phyloP scores from a whole-genome alignment of 75 land plant species.

The Selaginella moellendorffii region DNA sequence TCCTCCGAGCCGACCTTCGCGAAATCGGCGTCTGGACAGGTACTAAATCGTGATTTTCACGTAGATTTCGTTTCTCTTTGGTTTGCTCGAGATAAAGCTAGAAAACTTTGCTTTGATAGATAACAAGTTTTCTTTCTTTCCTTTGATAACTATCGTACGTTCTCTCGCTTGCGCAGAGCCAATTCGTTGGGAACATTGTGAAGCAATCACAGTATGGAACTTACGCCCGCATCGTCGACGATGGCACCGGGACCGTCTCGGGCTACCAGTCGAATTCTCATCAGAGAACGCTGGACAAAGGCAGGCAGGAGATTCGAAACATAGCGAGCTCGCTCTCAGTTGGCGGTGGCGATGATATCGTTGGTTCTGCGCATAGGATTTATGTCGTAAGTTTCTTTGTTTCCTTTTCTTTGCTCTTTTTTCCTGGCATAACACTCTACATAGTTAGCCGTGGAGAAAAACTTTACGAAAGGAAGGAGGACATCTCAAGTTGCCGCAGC shows the following conservation, averaged over 20 bases:
- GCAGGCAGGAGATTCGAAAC: neutral
- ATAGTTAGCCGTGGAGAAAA: constrained; percentile 6
- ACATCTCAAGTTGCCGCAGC: constrained; percentile 5
- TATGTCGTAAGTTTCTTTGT: neutral
- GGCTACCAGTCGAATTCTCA: neutral
- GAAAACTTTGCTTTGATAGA: too few species aligned
- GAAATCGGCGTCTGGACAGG: neutral
- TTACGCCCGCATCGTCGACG: neutral
- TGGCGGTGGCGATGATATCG: constrained; percentile 5
- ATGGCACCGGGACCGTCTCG: neutral
- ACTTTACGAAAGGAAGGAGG: constrained; percentile 6
- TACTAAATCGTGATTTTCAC: neutral
- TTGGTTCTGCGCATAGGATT: neutral
- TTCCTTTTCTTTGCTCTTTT: neutral
- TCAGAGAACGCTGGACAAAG: neutral
- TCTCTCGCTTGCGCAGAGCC: too few species aligned
- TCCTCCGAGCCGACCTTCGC: neutral
- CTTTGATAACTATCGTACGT: too few species aligned
- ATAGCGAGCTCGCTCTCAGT: neutral
- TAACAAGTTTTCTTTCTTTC: too few species aligned
- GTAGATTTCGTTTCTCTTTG: neutral
- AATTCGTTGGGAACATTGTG: neutral
- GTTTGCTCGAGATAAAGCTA: too few species aligned
- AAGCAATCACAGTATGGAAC: neutral
- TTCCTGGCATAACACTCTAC: neutral